phyloP scores from a whole-genome alignment of 768 basidiomycete genomes.

The Mycena rebaudengoi region DNA sequence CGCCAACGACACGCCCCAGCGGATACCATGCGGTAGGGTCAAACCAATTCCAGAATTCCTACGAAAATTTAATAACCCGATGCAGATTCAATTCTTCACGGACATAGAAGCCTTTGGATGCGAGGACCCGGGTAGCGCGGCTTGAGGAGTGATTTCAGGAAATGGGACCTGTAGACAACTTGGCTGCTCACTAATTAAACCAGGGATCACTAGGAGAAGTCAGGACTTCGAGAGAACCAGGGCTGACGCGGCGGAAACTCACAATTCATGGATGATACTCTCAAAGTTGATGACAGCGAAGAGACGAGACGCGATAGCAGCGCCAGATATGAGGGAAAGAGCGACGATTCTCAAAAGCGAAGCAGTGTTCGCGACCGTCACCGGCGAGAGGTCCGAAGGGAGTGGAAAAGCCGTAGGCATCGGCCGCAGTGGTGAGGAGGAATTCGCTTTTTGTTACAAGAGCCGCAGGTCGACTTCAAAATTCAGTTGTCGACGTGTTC shows the following conservation, averaged over 20 bases:
- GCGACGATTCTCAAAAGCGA: slow-evolving; percentile 92
- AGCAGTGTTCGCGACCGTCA: slow-evolving; percentile 85
- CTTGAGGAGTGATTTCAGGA: slow-evolving; percentile 49
- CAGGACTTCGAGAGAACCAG: slow-evolving; percentile 9
- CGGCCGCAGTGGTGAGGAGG: slow-evolving; percentile 45
- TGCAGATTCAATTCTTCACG: slow-evolving; percentile 35
- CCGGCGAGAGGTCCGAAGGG: slow-evolving; percentile 72
- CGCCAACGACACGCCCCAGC: slow-evolving; percentile 96
- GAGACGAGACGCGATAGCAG: slow-evolving; percentile 93
- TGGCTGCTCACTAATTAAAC: slow-evolving; percentile 93
- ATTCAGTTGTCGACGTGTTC: slow-evolving; percentile 40
- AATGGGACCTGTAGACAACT: slow-evolving; percentile 1
- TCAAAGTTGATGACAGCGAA: slow-evolving; percentile 99
- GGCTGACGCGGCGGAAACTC: slow-evolving; percentile 43
- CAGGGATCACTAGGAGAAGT: slow-evolving; percentile 82
- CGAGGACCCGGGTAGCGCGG: slow-evolving; percentile 91
- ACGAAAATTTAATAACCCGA: slow-evolving; percentile 4
- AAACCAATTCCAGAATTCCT: slow-evolving; percentile 99
- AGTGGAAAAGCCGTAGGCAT: slow-evolving; percentile 80
- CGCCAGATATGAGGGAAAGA: slow-evolving; percentile 89
- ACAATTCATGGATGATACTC: slow-evolving; percentile 99
- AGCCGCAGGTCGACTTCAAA: not conserved
- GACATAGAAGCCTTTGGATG: slow-evolving; percentile 95
- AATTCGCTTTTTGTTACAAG: slow-evolving; percentile 25
- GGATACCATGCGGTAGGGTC: slow-evolving; percentile 99